Evolutionary conservation across 169 alveolate genomes (phyloP), one percentile per base, ranked within the genome.

Genomic region (Pseudocohnilembus persalinus): DNA sequence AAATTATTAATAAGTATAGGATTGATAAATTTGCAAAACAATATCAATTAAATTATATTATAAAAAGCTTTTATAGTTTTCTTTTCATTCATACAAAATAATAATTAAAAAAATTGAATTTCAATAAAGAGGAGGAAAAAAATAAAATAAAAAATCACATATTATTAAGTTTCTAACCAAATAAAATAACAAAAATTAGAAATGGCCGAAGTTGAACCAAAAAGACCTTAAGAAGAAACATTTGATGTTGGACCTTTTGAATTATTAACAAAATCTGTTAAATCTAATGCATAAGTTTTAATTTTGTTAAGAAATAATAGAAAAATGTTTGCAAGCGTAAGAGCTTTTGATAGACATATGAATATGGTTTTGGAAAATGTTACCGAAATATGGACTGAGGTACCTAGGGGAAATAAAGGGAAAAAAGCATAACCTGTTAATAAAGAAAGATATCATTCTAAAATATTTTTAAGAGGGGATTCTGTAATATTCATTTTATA

Each of bases 301-400:
- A 96, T 99, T 74, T 97, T 97, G 94, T 98, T 99, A 94, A 91
- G 99, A 76, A 98, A 98, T 95, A 99, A 99, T 94, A 92, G 99
- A 82, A 99, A 99, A 90, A 88, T 99, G 63, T 94, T 98, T 87
- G 99, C 98, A 49, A 91, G 99, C 88, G 99, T 99, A 81, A 94
- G 97, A 88, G 99, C 99, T 1, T 98, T 98, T 87, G 99, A 98
- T 81, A 92, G 99, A 65, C 99, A 98, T 89, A 98, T 99, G 96
- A 98, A 98, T 90, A 93, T 98, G 97, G 96, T 98, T 35, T 94
- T 98, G 82, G 99, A 99, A 74, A 99, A 98, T 82, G 99, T 97
- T 24, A 89, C 99, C 31, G 99, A 98, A 95, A 97, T 98, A 97
- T 98, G 99, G 99, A 96, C 98, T 24, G 99, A 98, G 85, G 92